Evolutionary conservation across 495 filamentous ascomycete genomes (phyloP).

Genomic region (Daldinia bambusicola): DNA sequence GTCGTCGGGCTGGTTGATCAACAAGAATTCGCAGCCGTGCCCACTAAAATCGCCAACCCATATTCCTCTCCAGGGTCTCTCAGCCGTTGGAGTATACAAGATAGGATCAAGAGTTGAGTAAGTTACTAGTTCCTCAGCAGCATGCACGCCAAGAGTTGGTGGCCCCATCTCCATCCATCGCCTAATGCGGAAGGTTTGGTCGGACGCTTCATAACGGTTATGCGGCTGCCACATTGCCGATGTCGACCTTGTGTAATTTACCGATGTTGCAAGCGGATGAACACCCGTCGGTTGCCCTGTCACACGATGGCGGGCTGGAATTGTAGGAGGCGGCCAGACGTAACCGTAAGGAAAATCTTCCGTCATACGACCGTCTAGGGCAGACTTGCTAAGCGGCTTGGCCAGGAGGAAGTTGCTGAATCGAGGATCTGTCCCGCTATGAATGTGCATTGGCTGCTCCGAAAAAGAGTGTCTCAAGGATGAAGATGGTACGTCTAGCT

Average conservation of each 20-base stretch:
- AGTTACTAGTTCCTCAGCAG: conserved; percentile 75
- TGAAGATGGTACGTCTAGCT: conserved; percentile 57
- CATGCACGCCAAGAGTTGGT: conserved; percentile 53
- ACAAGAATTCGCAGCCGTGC: conserved; percentile 89
- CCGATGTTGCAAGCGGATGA: conserved; percentile 41
- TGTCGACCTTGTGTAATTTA: conserved; percentile 49
- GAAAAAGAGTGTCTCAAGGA: conserved; percentile 48
- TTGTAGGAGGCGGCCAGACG: conserved; percentile 78
- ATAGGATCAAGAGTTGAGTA: conserved; percentile 78
- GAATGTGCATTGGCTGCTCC: conserved; percentile 65
- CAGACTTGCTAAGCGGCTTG: conserved; percentile 52
- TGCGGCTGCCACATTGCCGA: conserved; percentile 53
- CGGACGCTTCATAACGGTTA: conserved; percentile 65
- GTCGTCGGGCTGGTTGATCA: conserved; percentile 73
- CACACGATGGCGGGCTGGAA: conserved; percentile 70
- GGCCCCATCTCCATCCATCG: conserved; percentile 71
- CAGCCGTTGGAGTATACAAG: conserved; percentile 78
- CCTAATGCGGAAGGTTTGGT: conserved; percentile 74
- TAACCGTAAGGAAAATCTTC: conserved; percentile 56
- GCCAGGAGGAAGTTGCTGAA: conserved; percentile 58
- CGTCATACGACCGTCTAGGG: conserved; percentile 22
- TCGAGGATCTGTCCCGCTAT: conserved; percentile 50
- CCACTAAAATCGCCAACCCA: conserved; percentile 92
- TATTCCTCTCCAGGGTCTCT: conserved; percentile 85
- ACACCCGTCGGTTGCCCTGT: conserved; percentile 49